phyloP scores from a whole-genome alignment of 169 alveolate genomes.

The Plasmodium falciparum region DNA sequence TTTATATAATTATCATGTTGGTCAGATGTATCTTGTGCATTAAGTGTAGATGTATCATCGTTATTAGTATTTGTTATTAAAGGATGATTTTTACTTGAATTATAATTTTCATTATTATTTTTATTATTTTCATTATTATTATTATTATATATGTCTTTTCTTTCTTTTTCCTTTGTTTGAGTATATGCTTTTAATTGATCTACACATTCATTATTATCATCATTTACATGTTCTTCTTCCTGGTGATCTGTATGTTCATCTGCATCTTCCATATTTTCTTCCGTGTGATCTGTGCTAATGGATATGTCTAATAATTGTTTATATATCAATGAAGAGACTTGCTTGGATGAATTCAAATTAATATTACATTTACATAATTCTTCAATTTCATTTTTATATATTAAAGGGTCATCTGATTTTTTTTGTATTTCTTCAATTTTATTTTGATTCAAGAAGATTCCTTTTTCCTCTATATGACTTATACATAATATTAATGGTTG shows the following conservation, averaged over 20 bases:
- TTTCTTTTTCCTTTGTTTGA: neutral
- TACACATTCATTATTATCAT: neutral
- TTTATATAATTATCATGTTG: too few relatives aligned
- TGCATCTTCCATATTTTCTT: neutral
- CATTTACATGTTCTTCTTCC: neutral
- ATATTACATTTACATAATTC: conserved; percentile 44
- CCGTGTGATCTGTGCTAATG: neutral
- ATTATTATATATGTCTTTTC: neutral
- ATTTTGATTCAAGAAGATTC: conserved; percentile 53
- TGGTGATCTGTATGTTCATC: neutral
- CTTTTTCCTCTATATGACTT: conserved; percentile 65
- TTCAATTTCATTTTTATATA: conserved; percentile 60
- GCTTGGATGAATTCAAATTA: conserved; percentile 76
- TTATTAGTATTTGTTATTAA: too few relatives aligned
- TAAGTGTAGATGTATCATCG: too few relatives aligned
- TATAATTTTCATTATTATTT: neutral
- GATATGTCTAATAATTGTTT: conserved; percentile 10
- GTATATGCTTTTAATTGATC: too few relatives aligned
- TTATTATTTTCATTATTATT: neutral
- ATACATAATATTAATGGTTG: conserved; percentile 67
- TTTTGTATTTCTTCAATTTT: conserved; percentile 70
- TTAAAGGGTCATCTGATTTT: conserved; percentile 44
- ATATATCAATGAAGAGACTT: conserved; percentile 58
- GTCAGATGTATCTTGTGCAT: too few relatives aligned
- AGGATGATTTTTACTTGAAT: neutral